A percentile compares a stretch with the other conserved stretches of the same genome.
These are phyloP conservation scores for Erodium trifolium DNA, from an alignment of 441 rosid genomes.

Conservation along the genomic window DNA sequence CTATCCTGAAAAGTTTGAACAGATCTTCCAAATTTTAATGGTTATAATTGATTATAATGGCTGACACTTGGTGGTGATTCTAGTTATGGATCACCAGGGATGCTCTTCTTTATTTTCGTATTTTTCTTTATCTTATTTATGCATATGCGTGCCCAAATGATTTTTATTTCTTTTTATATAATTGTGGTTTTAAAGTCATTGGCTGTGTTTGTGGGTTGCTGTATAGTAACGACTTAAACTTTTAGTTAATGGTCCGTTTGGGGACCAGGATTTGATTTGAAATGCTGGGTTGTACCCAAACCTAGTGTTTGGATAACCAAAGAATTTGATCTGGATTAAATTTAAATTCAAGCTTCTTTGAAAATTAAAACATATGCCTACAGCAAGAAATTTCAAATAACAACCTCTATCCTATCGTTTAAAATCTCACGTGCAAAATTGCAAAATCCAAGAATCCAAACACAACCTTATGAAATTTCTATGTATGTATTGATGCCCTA, in stretches of 20 bases:
- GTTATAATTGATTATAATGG: background rate
- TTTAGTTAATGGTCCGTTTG: background rate
- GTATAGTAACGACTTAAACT: background rate
- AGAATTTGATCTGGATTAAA: background rate
- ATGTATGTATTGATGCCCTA: background rate
- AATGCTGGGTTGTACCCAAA: background rate
- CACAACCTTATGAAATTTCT: background rate
- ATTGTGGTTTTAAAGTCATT: background rate
- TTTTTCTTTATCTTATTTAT: background rate
- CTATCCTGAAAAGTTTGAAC: background rate
- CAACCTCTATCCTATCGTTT: background rate
- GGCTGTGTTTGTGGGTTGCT: conserved; percentile 2
- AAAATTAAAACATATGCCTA: background rate
- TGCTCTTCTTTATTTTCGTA: background rate
- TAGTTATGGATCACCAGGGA: background rate
- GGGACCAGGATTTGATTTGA: background rate
- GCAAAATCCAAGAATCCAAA: background rate
- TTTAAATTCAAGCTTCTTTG: background rate
- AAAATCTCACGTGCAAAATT: background rate
- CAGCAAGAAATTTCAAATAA: background rate
- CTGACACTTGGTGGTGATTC: background rate
- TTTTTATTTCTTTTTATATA: background rate
- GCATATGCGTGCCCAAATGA: background rate
- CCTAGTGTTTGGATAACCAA: background rate
- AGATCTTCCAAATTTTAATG: background rate